Evolutionary conservation across 495 filamentous ascomycete species (phyloP).

Genomic region (Lindgomyces ingoldianus): DNA sequence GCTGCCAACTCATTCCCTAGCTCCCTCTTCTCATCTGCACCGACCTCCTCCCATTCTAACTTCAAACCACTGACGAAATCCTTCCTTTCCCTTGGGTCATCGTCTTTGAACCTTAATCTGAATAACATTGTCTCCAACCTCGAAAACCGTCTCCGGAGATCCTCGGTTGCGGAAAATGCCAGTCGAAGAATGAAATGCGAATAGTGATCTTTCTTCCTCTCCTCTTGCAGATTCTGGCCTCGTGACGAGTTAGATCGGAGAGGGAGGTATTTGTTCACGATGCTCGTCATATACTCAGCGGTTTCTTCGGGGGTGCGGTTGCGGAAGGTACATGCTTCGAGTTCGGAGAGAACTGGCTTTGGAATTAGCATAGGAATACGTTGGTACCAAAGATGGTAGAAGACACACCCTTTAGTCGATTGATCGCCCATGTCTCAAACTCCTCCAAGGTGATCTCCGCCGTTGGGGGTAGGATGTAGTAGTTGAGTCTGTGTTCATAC

Average conservation of each 20-base stretch:
- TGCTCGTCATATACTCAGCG: slow-evolving; percentile 69
- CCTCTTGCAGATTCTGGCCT: slow-evolving; percentile 58
- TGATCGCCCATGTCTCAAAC: slow-evolving; percentile 99
- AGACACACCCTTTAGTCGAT: slow-evolving; percentile 71
- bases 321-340: slow-evolving; percentile 94
- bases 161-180: slow-evolving; percentile 88
- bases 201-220: slow-evolving; percentile 96
- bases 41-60: slow-evolving; percentile 79
- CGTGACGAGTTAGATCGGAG: slow-evolving; percentile 74
- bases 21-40: slow-evolving; percentile 69
- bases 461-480: slow-evolving; percentile 85
- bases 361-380: not conserved
- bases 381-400: not conserved
- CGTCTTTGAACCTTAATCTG: slow-evolving; percentile 69
- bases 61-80: slow-evolving; percentile 77
- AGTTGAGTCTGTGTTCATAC: slow-evolving; percentile 86
- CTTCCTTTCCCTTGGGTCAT: slow-evolving; percentile 67
- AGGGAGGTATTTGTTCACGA: slow-evolving; percentile 83
- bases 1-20: slow-evolving; percentile 56
- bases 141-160: slow-evolving; percentile 83
- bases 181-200: slow-evolving; percentile 95
- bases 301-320: slow-evolving; percentile 82
- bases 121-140: slow-evolving; percentile 89
- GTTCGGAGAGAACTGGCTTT: slow-evolving; percentile 78
- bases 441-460: slow-evolving; percentile 95